Conservation (phyloP, 805 yeast species). For the Hanseniaspora occidentalis region DNA sequence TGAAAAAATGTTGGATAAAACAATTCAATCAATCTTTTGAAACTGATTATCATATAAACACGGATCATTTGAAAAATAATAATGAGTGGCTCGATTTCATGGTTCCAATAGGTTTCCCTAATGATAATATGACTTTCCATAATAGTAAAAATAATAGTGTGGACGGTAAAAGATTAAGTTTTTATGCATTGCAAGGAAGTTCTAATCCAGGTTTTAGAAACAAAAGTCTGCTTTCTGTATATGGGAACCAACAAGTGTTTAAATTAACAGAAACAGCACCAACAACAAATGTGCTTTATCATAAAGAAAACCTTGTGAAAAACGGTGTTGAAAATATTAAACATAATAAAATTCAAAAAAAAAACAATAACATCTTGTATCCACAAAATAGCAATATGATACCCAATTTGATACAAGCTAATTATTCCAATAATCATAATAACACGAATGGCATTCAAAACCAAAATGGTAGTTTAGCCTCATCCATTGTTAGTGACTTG, state of each 20-base stretch:
- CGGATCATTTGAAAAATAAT: conserved; percentile 5
- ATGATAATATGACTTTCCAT: conserved; percentile 15
- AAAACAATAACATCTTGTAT: conserved; percentile 20
- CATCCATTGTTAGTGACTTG: not conserved
- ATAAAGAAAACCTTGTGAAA: not conserved
- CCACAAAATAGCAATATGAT: too few species aligned
- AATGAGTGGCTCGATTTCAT: conserved; percentile 14
- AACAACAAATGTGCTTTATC: not conserved
- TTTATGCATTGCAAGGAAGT: conserved; percentile 18
- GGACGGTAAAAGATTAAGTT: conserved; percentile 19
- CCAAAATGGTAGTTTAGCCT: not conserved
- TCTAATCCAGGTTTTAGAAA: conserved; percentile 23
- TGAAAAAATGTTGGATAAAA: conserved; percentile 38
- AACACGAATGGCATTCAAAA: too few species aligned
- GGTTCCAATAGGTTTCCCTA: not conserved
- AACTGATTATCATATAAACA: conserved; percentile 1
- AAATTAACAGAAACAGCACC: conserved; percentile 3
- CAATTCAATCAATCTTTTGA: conserved; percentile 10
- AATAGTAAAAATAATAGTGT: conserved; percentile 9
- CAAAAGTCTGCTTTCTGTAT: conserved; percentile 19
- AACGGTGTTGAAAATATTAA: not conserved
- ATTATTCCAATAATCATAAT: too few species aligned
- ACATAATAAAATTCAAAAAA: not conserved
- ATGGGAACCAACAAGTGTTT: conserved; percentile 14
- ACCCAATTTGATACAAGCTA: too few species aligned